These are phyloP conservation scores for Tetrapisispora arboricola DNA, from an alignment of 805 yeast genomes.

Conservation along the genomic window DNA sequence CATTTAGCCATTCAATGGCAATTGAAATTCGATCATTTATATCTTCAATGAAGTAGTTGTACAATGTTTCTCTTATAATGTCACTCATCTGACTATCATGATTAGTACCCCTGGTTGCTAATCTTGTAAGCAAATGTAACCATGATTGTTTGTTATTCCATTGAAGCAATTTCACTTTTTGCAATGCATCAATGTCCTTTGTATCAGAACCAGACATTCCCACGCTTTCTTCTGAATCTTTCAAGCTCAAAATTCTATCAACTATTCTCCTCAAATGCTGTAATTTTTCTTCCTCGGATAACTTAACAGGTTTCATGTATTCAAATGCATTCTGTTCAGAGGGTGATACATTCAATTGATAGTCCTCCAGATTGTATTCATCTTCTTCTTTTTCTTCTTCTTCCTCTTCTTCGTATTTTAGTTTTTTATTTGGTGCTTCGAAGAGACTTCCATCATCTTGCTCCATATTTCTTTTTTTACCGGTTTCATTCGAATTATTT, in stretches of 20 bases:
- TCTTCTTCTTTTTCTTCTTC: conserved; percentile 26
- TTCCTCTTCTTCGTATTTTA: conserved; percentile 10
- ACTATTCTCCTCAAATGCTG: conserved; percentile 34
- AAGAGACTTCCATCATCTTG: conserved; percentile 12
- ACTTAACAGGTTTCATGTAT: conserved; percentile 34
- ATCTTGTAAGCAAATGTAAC: conserved; percentile 62
- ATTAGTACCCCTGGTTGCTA: conserved; percentile 72
- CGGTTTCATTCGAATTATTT: neutral
- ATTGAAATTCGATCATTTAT: conserved; percentile 63
- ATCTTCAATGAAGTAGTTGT: conserved; percentile 62
- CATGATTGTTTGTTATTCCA: conserved; percentile 65
- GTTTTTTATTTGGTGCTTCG: conserved; percentile 2
- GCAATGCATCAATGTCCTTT: conserved; percentile 17
- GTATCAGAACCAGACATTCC: conserved; percentile 5
- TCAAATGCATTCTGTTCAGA: conserved; percentile 7
- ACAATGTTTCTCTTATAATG: conserved; percentile 57
- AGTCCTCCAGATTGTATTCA: conserved; percentile 26
- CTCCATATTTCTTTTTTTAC: conserved; percentile 15
- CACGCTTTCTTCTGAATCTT: conserved; percentile 13
- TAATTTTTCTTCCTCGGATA: conserved; percentile 46
- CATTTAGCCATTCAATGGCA: conserved; percentile 86
- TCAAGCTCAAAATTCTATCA: conserved; percentile 6
- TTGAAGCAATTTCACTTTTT: conserved; percentile 30
- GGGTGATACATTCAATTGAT: conserved; percentile 21
- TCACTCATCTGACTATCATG: conserved; percentile 40